Base-by-base conservation (phyloP, 805 yeast species). In the Hanseniaspora singularis region DNA sequence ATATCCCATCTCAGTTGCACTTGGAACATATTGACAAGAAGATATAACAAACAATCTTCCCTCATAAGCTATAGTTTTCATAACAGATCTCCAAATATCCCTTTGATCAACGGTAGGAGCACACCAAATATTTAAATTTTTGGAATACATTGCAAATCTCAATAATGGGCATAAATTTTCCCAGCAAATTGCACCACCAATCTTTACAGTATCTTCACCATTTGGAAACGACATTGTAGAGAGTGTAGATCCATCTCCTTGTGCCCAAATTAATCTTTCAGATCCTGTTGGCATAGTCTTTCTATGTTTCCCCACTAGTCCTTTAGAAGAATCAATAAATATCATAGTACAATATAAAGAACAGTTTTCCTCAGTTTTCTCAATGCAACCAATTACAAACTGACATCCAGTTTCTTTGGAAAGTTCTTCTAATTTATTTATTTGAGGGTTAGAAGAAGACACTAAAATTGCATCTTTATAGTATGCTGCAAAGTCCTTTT, bases 181-280 rank as follows among this genome's bases (percentile, higher is more conserved):
- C 72, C 74, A 69, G 55, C 73, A 70, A 40, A 69, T 68, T 27
- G 65, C 71, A 19, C 70, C 73, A 15, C 72, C 72, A n/a, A 68
- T 49, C 40, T 57, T 58, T 18, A 70, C 69, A 4, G 56, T 64
- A 2, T 55, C 49, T 18, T 63, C 53, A 10, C 40, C 40, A 15
- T 30, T 37, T 9, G 45, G 26, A 38, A 40, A 41, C 16, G 68
- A 63, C 26, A 65, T 62, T 10, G 64, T 65, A 3, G 65, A 62
- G 39, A 70, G 51, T 2, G 71, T 67, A 4, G 71, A 66, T 3
- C 74, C 74, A 47, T 69, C 73, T 31, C 73, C 73, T 41, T 63
- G 64, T 1, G 70, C 71, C 72, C 73, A 69, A 11, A 69, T 57
- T 36, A 68, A 55, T 33, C 72, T 60, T 54, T 69, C 74, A 20